Base-by-base conservation (phyloP, 352 stramenopile species). In the Globisporangium nodosum region DNA sequence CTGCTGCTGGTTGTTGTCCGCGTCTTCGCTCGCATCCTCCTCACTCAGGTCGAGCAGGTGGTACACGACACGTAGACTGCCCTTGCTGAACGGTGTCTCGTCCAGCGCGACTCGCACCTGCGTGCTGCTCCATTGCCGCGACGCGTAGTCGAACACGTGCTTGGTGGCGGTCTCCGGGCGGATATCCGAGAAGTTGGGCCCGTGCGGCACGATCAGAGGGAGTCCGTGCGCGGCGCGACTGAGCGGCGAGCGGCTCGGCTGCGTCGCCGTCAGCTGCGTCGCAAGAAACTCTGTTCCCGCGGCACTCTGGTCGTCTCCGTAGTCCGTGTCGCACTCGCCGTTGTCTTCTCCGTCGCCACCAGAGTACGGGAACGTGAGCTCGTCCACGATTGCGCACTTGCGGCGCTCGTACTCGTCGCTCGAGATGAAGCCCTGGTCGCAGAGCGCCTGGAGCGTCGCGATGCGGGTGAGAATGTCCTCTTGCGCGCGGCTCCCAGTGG, bases 11-110 rank as follows among this genome's bases (percentile, higher is more conserved):
- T 5, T 20, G 16, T 43, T 20, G 55, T 68, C 61, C 35, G 37
- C 46, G 9, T 33, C 37, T 1, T 54, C 45, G n/a, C 30, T 37
- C 5, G 61, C 52, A 55, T 64, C 55, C 21, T 70, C 52, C 0
- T 67, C 68, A 52, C 72, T 81, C 49, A 88, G 30, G 50, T 88
- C 80, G 51, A 89, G 81, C 45, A 92, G 69, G 50, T 94, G 85
- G 57, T 92, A 91, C 45, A 93, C 82, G 37, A 92, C 74, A 15
- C 85, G 81, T 6, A 92, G 65, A 61, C 81, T 90, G 46, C 82
- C 85, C 56, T 92, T 92, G 54, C 74, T 88, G 65, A 92, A 92
- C 11, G 82, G 83, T 1, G 78, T 88, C 60, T 92, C 84, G 56
- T 96, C 86, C 35, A 92, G 65, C 46, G 80, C 73, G 12, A 94